Evolutionary conservation across 164 flowering plant species (phyloP), one percentile per base, ranked within the genome.

Genomic region (Aristolochia fimbriata): DNA sequence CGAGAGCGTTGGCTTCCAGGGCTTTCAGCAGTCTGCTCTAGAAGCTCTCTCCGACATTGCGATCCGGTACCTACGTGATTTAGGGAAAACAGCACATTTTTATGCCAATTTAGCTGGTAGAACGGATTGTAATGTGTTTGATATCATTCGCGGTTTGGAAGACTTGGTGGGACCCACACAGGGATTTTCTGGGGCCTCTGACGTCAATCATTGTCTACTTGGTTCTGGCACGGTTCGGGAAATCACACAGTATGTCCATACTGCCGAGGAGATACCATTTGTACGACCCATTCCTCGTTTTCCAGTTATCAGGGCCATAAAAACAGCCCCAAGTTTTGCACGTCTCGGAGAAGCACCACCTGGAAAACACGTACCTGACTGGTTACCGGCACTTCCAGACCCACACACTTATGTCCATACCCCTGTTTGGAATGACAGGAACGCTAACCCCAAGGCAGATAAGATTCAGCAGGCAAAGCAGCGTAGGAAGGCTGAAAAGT

Each of bases 381-480:
- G 99, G 99, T 72, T 94, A 72, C 99, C 99, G 7, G 95, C 91
- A 21, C 80, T 93, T 47, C 99, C 99, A 49, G 97, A 93, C 76
- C 83, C 83, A 0, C 96, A 93, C 65, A 91, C 99, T 0, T 91
- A 91, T 64, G 47, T 78, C 9, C 80, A 69, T 13, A 80, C 97
- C 0, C 83, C 93, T 0, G 66, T 80, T 55, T 86, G 96, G 97
- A 83, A 81, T 77, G 89, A 88, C 73, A 82, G 96, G 82, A 60
- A n/a, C 12, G 63, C 82, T 0, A 91, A 91, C 76, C 91, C 81
- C 25, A 80, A 80, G 2, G 70, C 76, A 0, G 96, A 87, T 70
- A 88, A 84, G 71, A 73, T 81, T 41, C 89, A 88, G 76, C 95
- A 86, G 57, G 86, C 85, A 0, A 80, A 86, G 66, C 96, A 88